Conservation (phyloP, 306 rosid genomes). For the Medicago arabica region DNA sequence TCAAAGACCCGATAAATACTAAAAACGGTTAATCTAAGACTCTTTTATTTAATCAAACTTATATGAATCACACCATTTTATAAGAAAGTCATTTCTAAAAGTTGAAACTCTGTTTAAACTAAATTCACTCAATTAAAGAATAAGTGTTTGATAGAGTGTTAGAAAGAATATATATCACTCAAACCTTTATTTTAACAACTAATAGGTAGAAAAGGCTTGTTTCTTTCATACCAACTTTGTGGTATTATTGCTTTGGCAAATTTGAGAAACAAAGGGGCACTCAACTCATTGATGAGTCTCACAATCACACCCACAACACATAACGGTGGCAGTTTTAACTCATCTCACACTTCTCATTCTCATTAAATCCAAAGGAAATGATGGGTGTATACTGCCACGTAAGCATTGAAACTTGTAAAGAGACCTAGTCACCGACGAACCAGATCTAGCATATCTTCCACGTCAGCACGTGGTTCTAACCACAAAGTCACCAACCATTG, state of each 20-base stretch:
- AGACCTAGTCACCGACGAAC: conserved; percentile 56
- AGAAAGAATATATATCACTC: too few relatives aligned
- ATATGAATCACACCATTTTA: too few relatives aligned
- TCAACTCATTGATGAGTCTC: conserved; percentile 42
- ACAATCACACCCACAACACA: conserved; percentile 10
- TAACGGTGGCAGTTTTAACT: conserved; percentile 34
- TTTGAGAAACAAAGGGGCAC: conserved; percentile 9
- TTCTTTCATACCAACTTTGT: background rate
- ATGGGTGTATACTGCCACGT: conserved; percentile 51
- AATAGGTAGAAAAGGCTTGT: conserved; percentile 29
- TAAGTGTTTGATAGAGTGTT: too few relatives aligned
- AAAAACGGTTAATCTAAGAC: too few relatives aligned
- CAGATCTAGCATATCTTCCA: conserved; percentile 64
- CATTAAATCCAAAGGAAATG: conserved; percentile 9
- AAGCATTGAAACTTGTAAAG: conserved; percentile 37
- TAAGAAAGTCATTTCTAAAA: too few relatives aligned
- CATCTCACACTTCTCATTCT: conserved; percentile 23
- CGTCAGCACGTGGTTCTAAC: conserved; percentile 55
- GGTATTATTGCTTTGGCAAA: conserved; percentile 11
- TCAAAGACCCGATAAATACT: too few relatives aligned
- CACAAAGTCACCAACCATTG: conserved; percentile 53
- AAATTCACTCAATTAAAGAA: too few relatives aligned
- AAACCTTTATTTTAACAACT: too few relatives aligned
- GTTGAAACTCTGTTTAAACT: too few relatives aligned
- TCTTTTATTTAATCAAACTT: too few relatives aligned